Percentiles rank a stretch among this genome's conserved stretches.
Conservation (phyloP, 495 filamentous ascomycete species). For the Margaritispora aquatica region DNA sequence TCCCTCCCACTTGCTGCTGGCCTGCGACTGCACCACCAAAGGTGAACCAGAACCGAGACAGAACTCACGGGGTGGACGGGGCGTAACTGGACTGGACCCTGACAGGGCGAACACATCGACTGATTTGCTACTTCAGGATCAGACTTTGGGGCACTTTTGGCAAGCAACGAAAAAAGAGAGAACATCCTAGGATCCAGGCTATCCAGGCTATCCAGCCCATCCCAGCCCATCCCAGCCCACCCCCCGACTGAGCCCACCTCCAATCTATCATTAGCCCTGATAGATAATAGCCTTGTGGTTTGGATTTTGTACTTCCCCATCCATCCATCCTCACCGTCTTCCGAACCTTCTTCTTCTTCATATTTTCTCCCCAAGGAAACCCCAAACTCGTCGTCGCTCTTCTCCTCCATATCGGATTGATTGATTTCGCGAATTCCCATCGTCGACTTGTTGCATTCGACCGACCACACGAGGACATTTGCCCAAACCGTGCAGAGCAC, state of each 20-base stretch:
- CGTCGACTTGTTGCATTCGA: not conserved
- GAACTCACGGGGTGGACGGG: not conserved
- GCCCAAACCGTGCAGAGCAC: not conserved
- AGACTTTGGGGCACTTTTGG: not conserved
- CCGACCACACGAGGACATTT: not conserved
- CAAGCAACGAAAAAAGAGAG: no score
- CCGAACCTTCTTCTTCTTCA: no score
- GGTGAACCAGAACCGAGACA: not conserved
- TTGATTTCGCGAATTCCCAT: not conserved
- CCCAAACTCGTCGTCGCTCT: no score
- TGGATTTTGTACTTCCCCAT: not conserved
- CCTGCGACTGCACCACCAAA: no score
- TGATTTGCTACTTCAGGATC: constrained; percentile 4
- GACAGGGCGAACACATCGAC: not conserved
- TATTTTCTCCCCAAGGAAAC: not conserved
- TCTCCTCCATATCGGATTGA: not conserved
- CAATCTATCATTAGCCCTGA: constrained; percentile 8
- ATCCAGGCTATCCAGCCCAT: no score
- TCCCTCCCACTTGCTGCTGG: no score
- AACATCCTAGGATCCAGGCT: no score
- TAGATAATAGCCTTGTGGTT: not conserved
- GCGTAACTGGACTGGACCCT: not conserved
- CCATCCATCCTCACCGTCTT: not conserved
- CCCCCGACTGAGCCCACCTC: no score
- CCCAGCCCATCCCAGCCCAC: not conserved